Evolutionary conservation across 2,329 filamentous ascomycete species (phyloP), one percentile per base, ranked within the genome.

Genomic region (Hypoxylon sp.): DNA sequence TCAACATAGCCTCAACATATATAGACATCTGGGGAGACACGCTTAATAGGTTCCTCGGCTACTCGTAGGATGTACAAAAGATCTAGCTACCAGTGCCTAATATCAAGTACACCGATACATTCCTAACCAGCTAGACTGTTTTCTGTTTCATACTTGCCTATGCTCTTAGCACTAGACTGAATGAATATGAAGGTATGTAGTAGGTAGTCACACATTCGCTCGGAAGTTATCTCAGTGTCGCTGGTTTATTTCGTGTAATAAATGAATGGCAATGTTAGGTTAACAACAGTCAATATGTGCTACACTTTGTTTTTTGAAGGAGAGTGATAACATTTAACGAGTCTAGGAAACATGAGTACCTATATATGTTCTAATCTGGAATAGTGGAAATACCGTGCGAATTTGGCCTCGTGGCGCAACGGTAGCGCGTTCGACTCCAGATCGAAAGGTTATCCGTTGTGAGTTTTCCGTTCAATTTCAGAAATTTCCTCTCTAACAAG

Each of bases 381-480:
- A 6, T 16, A 16, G 6, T n/a, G 23, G 14, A 47, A 11, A 16
- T 11, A 47, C 29, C 7, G 29, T 32, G 29, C 16, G 16, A 34
- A 37, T 43, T 7, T 53, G 53, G 53, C 53, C 53, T 29, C 21
- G 27, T 39, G 30, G 53, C 39, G 52, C 52, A 55, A 55, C 52
- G 39, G 52, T 46, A 47, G 53, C 41, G 41, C 41, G 53, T 56
- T 56, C 41, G 41, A 57, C 41, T 47, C 43, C 30, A 39, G 53
- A 47, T 57, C 53, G 53, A 39, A 48, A 39, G 43, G 43, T 57
- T 57, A 57, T 57, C 53, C 29, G 53, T 39, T 48, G 34, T 53
- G n/a, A 41, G 23, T 41, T 19, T 27, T 43, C 34, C 16, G 11
- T 23, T 51, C 21, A 2, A n/a, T 37, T 34, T 8, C 16, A n/a